Evolutionary conservation across 2,329 filamentous ascomycete species (phyloP).

Genomic region (Emmonsiellopsis sp.): DNA sequence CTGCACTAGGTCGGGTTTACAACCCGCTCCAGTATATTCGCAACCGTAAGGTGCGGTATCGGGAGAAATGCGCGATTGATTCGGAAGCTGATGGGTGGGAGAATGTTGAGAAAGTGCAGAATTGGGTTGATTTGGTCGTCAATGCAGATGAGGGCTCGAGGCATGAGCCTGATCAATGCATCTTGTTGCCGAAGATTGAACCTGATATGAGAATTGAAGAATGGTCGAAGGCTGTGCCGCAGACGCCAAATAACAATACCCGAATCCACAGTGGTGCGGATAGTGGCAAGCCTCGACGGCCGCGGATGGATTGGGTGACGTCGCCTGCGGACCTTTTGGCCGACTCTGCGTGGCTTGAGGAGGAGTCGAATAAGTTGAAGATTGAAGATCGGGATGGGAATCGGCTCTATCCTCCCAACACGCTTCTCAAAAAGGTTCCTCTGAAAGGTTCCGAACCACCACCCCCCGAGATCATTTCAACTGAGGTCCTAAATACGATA

Average conservation of each 20-base stretch:
- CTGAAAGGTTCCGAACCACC: background rate
- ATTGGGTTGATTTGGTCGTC: slow-evolving; percentile 67
- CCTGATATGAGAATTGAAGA: slow-evolving; percentile 10
- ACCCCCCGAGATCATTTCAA: background rate
- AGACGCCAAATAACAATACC: slow-evolving; percentile 20
- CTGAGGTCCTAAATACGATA: background rate
- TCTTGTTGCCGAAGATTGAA: slow-evolving; percentile 35
- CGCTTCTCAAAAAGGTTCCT: slow-evolving; percentile 13
- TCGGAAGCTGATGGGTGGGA: slow-evolving; percentile 68
- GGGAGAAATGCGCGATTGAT: slow-evolving; percentile 66
- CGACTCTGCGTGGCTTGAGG: slow-evolving; percentile 84
- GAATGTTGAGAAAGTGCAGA: slow-evolving; percentile 59
- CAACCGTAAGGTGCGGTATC: slow-evolving; percentile 74
- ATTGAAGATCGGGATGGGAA: slow-evolving; percentile 72
- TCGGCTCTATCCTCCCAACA: slow-evolving; percentile 47
- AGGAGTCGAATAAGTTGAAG: slow-evolving; percentile 65
- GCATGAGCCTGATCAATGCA: slow-evolving; percentile 36
- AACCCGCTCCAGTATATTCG: slow-evolving; percentile 90
- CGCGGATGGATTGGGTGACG: slow-evolving; percentile 75
- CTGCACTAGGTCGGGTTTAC: slow-evolving; percentile 58
- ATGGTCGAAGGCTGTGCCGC: background rate
- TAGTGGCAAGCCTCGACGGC: slow-evolving; percentile 54
- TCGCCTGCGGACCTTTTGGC: slow-evolving; percentile 78
- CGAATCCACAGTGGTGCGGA: slow-evolving; percentile 30
- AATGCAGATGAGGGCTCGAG: slow-evolving; percentile 35